phyloP scores from a whole-genome alignment of 192 early-diverging fungal genomes.

The Coemansia brasiliensis region DNA sequence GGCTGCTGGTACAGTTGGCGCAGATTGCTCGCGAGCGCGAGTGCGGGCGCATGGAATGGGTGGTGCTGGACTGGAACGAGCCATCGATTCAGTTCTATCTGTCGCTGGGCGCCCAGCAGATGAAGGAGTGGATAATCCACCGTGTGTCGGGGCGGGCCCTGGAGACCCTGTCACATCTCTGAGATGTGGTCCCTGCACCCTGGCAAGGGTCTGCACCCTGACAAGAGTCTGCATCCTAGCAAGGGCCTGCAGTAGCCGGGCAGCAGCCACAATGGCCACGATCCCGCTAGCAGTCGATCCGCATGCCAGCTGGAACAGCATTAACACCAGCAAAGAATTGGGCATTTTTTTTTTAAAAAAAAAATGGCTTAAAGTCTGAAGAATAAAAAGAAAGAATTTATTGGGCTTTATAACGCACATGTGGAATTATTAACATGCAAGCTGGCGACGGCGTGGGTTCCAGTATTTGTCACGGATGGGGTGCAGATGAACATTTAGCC shows the following conservation, averaged over 20 bases:
- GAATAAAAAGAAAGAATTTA: neutral
- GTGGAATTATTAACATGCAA: conserved; percentile 1
- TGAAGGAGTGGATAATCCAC: conserved; percentile 78
- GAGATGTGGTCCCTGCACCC: neutral
- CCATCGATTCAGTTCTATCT: conserved; percentile 78
- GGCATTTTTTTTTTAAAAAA: neutral
- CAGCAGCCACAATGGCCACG: conserved; percentile 10
- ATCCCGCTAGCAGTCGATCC: conserved; percentile 18
- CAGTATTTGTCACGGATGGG: conserved; percentile 72
- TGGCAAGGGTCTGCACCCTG: neutral
- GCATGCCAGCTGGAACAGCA: conserved; percentile 15
- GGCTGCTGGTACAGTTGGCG: conserved; percentile 70
- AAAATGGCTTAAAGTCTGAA: neutral
- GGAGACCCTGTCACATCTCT: conserved; percentile 55
- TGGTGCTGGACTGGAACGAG: conserved; percentile 83
- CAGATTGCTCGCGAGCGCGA: conserved; percentile 60
- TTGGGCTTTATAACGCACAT: neutral
- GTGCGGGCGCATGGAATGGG: conserved; percentile 82
- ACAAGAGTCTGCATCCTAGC: neutral
- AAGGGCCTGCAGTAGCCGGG: neutral
- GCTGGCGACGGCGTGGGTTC: conserved; percentile 31
- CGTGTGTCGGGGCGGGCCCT: conserved; percentile 64
- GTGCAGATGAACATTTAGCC: conserved; percentile 70
- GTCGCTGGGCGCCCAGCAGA: conserved; percentile 63
- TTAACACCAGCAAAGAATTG: neutral